Conservation (phyloP, 2,329 filamentous ascomycete species). For the Sporothrix curviconia region DNA sequence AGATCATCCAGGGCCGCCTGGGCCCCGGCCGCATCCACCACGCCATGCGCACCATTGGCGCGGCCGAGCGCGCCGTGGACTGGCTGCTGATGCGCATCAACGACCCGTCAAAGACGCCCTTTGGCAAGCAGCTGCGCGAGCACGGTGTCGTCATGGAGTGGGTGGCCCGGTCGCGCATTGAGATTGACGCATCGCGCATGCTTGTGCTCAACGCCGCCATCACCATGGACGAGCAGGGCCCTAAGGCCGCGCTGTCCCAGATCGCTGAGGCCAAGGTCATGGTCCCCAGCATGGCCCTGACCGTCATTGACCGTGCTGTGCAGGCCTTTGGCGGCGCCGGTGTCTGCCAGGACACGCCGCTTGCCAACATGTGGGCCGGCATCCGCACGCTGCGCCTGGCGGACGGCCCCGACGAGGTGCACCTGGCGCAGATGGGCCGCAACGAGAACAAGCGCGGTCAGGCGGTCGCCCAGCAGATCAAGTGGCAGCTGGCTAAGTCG, state of each 20-base stretch:
- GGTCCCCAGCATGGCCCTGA: slow-evolving; percentile 72
- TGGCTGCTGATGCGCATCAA: slow-evolving; percentile 94
- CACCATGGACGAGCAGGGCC: slow-evolving; percentile 83
- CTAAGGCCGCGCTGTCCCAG: slow-evolving; percentile 84
- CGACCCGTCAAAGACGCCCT: slow-evolving; percentile 83
- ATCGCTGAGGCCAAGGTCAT: slow-evolving; percentile 95
- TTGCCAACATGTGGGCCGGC: slow-evolving; percentile 75
- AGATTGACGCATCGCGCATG: slow-evolving; percentile 87
- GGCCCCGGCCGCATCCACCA: slow-evolving; percentile 96
- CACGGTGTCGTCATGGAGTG: slow-evolving; percentile 95
- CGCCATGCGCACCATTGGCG: slow-evolving; percentile 90
- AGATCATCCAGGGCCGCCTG: slow-evolving; percentile 95
- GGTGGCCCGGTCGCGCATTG: slow-evolving; percentile 84
- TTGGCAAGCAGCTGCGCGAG: slow-evolving; percentile 77
- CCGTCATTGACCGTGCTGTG: slow-evolving; percentile 88
- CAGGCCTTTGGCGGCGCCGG: slow-evolving; percentile 89
- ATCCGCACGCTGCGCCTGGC: slow-evolving; percentile 79
- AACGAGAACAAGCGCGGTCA: slow-evolving; percentile 70
- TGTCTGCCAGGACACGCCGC: slow-evolving; percentile 87
- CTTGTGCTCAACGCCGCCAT: slow-evolving; percentile 90
- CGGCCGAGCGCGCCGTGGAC: slow-evolving; percentile 83
- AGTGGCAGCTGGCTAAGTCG: slow-evolving; percentile 58
- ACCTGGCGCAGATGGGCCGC: slow-evolving; percentile 70
- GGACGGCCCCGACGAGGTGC: slow-evolving; percentile 95
- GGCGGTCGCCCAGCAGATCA: slow-evolving; percentile 55